Conservation (phyloP, 768 basidiomycete genomes). For the Cystoderma amianthinum region DNA sequence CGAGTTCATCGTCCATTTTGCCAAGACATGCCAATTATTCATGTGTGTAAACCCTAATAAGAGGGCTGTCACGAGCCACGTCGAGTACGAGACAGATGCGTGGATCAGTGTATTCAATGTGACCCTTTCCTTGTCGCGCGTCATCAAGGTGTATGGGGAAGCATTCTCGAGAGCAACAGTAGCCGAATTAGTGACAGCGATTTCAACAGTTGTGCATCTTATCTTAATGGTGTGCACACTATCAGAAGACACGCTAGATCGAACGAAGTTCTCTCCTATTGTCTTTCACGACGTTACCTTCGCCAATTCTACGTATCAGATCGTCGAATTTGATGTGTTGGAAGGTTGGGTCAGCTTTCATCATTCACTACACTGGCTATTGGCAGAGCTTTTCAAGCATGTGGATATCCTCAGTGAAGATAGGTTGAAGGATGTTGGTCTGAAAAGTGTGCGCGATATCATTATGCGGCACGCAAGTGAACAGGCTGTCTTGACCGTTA, state of each 20-base stretch:
- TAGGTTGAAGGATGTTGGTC: conserved; percentile 41
- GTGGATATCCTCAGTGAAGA: conserved; percentile 59
- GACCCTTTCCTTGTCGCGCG: conserved; percentile 81
- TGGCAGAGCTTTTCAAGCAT: conserved; percentile 85
- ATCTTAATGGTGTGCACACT: conserved; percentile 69
- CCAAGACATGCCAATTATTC: conserved; percentile 80
- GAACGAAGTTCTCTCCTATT: conserved; percentile 54
- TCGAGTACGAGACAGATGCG: conserved; percentile 95
- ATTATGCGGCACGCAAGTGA: conserved; percentile 58
- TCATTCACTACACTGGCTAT: conserved; percentile 86
- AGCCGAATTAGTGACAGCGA: conserved; percentile 57
- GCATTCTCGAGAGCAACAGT: conserved; percentile 58
- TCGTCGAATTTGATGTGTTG: conserved; percentile 73
- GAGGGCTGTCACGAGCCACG: conserved; percentile 72
- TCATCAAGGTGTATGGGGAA: conserved; percentile 86
- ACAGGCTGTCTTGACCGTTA: conserved; percentile 61
- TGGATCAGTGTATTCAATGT: conserved; percentile 98
- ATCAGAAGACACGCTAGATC: conserved; percentile 60
- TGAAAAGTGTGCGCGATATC: conserved; percentile 51
- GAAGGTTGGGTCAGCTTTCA: conserved; percentile 89
- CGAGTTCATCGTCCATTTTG: conserved; percentile 63
- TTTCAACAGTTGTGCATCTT: conserved; percentile 61
- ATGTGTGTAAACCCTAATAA: conserved; percentile 91
- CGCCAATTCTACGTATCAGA: conserved; percentile 47
- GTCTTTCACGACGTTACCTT: conserved; percentile 64